Evolutionary conservation across 495 filamentous ascomycete species (phyloP).

Genomic region (Cudoniella acicularis): DNA sequence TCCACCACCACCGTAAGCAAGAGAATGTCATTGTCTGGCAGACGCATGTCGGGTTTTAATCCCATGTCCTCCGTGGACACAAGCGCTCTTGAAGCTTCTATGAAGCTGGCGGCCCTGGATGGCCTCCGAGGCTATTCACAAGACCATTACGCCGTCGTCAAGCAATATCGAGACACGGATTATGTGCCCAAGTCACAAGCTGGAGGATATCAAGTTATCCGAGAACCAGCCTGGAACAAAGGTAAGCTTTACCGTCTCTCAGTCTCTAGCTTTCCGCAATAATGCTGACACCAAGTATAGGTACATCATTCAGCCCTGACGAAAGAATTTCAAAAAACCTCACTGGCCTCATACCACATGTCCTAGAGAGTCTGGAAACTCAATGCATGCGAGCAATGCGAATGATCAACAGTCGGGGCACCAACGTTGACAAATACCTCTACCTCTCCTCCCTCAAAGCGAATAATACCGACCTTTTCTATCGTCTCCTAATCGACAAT

Average conservation of each 20-base stretch:
- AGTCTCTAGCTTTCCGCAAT: no score
- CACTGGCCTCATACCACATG: slow-evolving; percentile 54
- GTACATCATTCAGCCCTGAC: slow-evolving; percentile 53
- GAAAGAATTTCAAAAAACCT: slow-evolving; percentile 54
- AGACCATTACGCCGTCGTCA: slow-evolving; percentile 46
- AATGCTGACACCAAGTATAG: slow-evolving; percentile 28
- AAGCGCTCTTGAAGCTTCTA: slow-evolving; percentile 46
- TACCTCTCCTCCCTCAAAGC: slow-evolving; percentile 86
- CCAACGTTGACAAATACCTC: slow-evolving; percentile 87
- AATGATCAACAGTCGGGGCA: slow-evolving; percentile 70
- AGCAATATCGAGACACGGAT: slow-evolving; percentile 46
- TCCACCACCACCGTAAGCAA: slow-evolving; percentile 51
- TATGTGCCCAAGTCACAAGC: slow-evolving; percentile 44
- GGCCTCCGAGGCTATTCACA: slow-evolving; percentile 48
- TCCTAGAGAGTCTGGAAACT: slow-evolving; percentile 49
- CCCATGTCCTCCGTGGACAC: slow-evolving; percentile 51
- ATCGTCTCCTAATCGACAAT: slow-evolving; percentile 86
- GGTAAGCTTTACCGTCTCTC: slow-evolving; percentile 37
- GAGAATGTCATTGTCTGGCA: slow-evolving; percentile 47
- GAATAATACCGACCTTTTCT: slow-evolving; percentile 91
- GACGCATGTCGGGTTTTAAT: slow-evolving; percentile 47
- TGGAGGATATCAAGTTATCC: slow-evolving; percentile 51
- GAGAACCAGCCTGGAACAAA: slow-evolving; percentile 57
- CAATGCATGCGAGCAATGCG: slow-evolving; percentile 54
- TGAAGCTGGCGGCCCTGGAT: slow-evolving; percentile 51